Base-by-base conservation (phyloP, 129 eudicot genomes). In the Artemisia argyi region DNA sequence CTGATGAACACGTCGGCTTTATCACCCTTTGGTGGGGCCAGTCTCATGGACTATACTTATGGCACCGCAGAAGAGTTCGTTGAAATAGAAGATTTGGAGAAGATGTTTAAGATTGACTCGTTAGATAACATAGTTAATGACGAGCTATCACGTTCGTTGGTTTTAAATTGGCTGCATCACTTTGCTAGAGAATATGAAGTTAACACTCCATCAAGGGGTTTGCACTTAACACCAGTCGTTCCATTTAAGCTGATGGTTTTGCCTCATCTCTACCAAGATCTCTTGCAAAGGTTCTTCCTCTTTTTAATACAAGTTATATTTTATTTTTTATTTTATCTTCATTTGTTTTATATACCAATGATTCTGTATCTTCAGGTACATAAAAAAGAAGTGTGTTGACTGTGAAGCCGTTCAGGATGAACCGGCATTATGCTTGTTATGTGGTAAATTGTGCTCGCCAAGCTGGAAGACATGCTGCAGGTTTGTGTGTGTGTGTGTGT, bases 391-490 rank as follows among this genome's bases (percentile, higher is more conserved):
- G 55, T 94, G 99, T 78, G 81, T 85, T 14, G 84, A 82, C 48
- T 94, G 99, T 70, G 95, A 84, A 61, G 76, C 78, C 52, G 82
- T 83, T 77, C 87, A 76, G 71, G 93, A 90, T 32, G 96, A 94
- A 56, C 97, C 97, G 72, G 99, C 96, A 39, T 81, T 94, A 65
- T 94, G 99, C 85, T 83, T 94, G 76, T 70, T 90, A 58, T 94
- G 99, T 79, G 99, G 99, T 69, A 80, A 85, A 79, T 76, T 90
- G 82, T 94, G 99, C 82, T 88, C 97, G 2, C 97, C 97, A 55
- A 79, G 57, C 76, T 88, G 99, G 99, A 94, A 83, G 83, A 61
- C 77, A n/a, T 94, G 99, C 80, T 94, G 99, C 99, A 88, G 97
- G 99, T 94, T 48, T 54, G 28, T 73, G 12, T 30, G 22, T 50